These are phyloP conservation scores for Nicotiana sylvestris DNA, from an alignment of 257 asterid species.

Conservation along the genomic window DNA sequence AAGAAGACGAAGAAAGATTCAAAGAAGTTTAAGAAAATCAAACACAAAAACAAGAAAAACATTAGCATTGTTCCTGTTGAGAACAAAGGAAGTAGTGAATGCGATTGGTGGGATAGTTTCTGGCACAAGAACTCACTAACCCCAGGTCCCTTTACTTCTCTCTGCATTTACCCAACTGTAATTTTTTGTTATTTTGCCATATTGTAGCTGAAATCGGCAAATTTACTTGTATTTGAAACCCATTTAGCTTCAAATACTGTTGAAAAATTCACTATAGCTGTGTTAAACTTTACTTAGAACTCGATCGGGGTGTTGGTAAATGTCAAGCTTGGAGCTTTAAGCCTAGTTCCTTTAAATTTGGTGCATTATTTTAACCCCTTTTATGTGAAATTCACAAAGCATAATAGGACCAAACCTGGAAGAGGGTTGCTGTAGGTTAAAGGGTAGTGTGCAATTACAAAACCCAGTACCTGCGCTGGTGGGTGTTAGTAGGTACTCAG, in stretches of 20 bases:
- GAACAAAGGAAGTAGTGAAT: conserved; percentile 56
- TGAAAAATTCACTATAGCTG: background rate
- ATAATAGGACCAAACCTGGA: background rate
- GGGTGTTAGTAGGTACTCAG: background rate
- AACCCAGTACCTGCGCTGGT: background rate
- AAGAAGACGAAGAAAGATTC: conserved; percentile 50
- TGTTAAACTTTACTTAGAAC: background rate
- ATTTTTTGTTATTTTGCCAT: background rate
- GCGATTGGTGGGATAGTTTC: conserved; percentile 92
- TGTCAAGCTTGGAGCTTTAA: background rate
- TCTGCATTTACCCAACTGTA: background rate
- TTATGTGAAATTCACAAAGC: background rate
- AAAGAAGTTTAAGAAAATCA: conserved; percentile 55
- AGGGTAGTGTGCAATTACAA: background rate
- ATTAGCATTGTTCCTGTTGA: conserved; percentile 35
- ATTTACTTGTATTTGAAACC: background rate
- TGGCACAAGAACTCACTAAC: conserved; percentile 63
- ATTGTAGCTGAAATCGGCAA: conserved; percentile 8
- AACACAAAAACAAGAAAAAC: conserved; percentile 33
- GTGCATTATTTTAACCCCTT: background rate
- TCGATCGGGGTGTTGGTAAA: background rate
- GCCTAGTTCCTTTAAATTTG: background rate
- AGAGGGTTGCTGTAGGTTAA: background rate
- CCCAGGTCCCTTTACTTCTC: conserved; percentile 35
- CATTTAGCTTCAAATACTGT: background rate